Evolutionary conservation across 2,329 filamentous ascomycete genomes (phyloP), one percentile per base, ranked within the genome.

Genomic region (Fusarium chlamydosporum): DNA sequence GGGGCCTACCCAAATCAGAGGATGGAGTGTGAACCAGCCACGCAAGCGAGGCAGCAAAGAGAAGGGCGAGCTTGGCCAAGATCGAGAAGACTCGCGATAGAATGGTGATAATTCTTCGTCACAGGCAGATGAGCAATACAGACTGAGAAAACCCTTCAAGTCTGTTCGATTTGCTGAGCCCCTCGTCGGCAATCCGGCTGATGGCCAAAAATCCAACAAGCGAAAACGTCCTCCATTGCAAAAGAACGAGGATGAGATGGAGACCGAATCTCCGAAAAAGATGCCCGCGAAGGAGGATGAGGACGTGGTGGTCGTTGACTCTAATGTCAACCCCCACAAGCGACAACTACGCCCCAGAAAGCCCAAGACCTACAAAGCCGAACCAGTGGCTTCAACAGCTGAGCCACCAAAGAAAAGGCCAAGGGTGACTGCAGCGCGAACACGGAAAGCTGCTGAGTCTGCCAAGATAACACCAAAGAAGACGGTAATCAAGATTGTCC

Each of bases 1-100:
- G 16, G 86, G 85, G 0, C 86, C 86, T 1, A 86, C 85, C 13
- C 81, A 82, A 42, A 88, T 89, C 33, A 77, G 86, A 29, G 86
- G 86, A 2, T 89, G 86, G 86, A 86, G 85, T 46, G 79, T 82
- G 11, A 82, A 82, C 57, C 79, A 79, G 62, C 76, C 77, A 56
- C 76, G 79, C 42, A 80, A 81, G 67, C 75, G 77, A 66, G 75
- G 76, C 60, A 75, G 77, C 58, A 79, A 78, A 55, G 77, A 79
- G 33, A 78, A 76, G 67, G 73, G 76, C 47, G 79, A 77, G 35
- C 68, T 73, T 55, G 72, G 71, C 48, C 75, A 75, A 68, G 78
- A 80, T 61, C 73, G 78, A 70, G 77, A 79, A 69, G 78, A 80
- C 63, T 76, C 78, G 74, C 77, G 78, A 78, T 80, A 80, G 78